Evolutionary conservation across 2,329 filamentous ascomycete species (phyloP).

Genomic region (Pestalotiopsis sp.): DNA sequence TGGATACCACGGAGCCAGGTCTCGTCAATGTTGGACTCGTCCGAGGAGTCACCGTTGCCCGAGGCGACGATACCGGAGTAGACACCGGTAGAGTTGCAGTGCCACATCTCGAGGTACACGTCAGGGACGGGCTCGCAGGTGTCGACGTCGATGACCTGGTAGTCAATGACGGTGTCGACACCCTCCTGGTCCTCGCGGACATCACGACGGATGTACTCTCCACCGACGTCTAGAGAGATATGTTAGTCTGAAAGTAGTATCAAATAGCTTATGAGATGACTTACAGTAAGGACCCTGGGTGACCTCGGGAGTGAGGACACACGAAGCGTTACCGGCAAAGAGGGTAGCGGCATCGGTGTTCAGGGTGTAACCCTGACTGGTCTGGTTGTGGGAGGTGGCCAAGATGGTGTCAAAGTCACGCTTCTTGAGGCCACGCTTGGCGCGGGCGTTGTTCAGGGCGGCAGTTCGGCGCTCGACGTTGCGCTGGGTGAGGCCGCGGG

Average conservation of each 20-base stretch:
- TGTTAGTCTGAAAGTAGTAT: not conserved
- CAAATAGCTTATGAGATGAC: conserved; percentile 8
- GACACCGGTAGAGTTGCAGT: conserved; percentile 46
- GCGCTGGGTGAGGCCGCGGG: conserved; percentile 45
- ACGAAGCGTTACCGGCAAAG: conserved; percentile 46
- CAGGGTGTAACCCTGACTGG: conserved; percentile 32
- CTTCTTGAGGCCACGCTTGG: conserved; percentile 19
- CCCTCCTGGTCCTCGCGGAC: conserved; percentile 50
- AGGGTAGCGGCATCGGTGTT: conserved; percentile 37
- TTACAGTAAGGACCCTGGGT: conserved; percentile 57
- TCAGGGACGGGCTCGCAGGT: conserved; percentile 54
- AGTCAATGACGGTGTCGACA: conserved; percentile 50
- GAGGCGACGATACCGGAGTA: conserved; percentile 47
- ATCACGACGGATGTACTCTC: conserved; percentile 52
- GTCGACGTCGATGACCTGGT: conserved; percentile 56
- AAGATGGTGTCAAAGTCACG: conserved; percentile 35
- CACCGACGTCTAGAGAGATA: conserved; percentile 41
- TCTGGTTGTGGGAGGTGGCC: conserved; percentile 30
- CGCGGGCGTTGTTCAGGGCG: conserved; percentile 32
- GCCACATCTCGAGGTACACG: conserved; percentile 54
- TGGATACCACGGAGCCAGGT: conserved; percentile 46
- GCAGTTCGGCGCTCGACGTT: conserved; percentile 47
- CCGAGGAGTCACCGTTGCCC: conserved; percentile 41
- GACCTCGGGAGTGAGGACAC: conserved; percentile 53
- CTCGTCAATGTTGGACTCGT: conserved; percentile 40